Evolutionary conservation across 1,284 basidiomycete species (phyloP), one percentile per base, ranked within the genome.

Genomic region (Schizophyllum amplum): DNA sequence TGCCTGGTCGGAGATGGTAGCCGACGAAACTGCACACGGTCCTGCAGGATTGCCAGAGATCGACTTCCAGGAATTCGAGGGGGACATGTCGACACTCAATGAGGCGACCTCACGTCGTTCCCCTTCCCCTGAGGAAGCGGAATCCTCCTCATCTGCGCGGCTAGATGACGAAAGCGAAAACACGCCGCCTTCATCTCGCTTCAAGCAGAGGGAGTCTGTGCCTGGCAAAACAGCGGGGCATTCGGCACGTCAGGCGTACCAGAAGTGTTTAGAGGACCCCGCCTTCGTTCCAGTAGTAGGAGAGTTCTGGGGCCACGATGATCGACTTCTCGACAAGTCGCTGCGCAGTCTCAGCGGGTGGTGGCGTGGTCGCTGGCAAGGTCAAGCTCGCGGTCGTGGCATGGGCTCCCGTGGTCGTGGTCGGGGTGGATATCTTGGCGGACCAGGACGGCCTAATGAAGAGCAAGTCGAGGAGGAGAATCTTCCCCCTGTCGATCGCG

Each of bases 271-370:
- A 23, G 86, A 88, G 62, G 92, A 95, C 68, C 92, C 92, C 1
- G 89, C 90, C 1, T 92, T 86, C 66, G 87, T 91, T 25, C 92
- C 92, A 22, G 87, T 83, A 24, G 87, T 93, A 13, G 92, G 92
- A 59, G 86, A 87, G 60, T 95, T 94, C 66, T 95, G 91, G 92
- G 86, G 89, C 6, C 93, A 94, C 66, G 92, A 94, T 68, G 91
- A 94, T 68, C 84, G 92, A 52, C 73, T 87, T 60, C 72, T 86
- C 68, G 89, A 84, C 72, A 89, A 84, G 73, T 83, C 86, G 62
- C 70, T 88, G 54, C 81, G 86, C 58, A 86, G 83, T 69, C 72
- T 90, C 58, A 90, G 85, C 73, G 84, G 79, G 6, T 92, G 87
- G 90, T 88, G 89, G 90, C 77, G 87, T 61, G 89, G 84, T 49